Percentiles rank a stretch among this genome's conserved stretches.
phyloP scores from a whole-genome alignment of 345 rosid genomes.

The Populus davidiana region DNA sequence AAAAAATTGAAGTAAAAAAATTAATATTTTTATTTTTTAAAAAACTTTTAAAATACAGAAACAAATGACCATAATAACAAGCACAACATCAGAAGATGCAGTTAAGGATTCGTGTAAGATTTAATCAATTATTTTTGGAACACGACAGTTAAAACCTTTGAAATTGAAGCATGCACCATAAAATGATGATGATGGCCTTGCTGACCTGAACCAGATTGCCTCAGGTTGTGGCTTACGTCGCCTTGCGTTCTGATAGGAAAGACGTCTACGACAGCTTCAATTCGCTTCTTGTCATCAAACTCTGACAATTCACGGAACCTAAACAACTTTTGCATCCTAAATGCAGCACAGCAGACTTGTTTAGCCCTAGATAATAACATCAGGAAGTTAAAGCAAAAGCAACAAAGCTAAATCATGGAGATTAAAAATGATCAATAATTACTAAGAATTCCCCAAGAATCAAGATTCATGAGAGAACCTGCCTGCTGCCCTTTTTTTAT shows the following conservation, averaged over 20 bases:
- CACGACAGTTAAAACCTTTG: neutral
- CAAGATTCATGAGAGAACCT: neutral
- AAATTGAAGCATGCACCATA: neutral
- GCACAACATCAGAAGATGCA: neutral
- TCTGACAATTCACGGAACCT: neutral
- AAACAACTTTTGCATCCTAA: neutral
- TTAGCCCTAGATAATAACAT: neutral
- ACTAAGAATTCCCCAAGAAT: neutral
- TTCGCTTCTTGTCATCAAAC: neutral
- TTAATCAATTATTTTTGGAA: too few species aligned
- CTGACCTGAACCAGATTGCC: neutral
- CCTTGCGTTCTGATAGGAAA: neutral
- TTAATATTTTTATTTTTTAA: too few species aligned
- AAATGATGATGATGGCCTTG: neutral
- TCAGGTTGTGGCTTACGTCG: neutral
- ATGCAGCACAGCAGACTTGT: neutral
- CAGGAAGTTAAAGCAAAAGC: neutral
- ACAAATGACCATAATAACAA: too few species aligned
- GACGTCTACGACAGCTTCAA: neutral
- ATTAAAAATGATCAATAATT: neutral
- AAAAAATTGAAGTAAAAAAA: too few species aligned
- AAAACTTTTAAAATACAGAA: too few species aligned
- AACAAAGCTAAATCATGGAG: neutral
- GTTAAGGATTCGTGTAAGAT: neutral
- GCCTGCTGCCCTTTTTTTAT: neutral